Conservation (phyloP, 2,329 filamentous ascomycete genomes). For the Chlorencoelia australis region DNA sequence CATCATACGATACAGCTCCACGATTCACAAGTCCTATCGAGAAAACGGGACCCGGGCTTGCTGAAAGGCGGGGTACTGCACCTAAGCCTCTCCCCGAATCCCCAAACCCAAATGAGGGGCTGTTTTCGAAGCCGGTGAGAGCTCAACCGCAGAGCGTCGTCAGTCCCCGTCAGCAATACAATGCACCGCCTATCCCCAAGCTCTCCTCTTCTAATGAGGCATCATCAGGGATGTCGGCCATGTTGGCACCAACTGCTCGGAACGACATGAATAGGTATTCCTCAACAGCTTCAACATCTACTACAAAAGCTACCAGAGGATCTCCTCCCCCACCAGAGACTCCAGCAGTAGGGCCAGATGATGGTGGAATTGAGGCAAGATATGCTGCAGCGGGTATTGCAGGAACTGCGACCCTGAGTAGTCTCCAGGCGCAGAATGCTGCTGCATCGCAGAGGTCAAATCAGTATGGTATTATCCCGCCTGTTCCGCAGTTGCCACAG, state of each 20-base stretch:
- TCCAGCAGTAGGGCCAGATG: slow-evolving; percentile 63
- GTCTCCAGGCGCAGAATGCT: slow-evolving; percentile 61
- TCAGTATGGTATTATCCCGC: slow-evolving; percentile 54
- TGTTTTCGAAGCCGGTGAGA: slow-evolving; percentile 54
- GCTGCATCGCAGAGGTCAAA: slow-evolving; percentile 73
- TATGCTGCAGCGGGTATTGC: slow-evolving; percentile 89
- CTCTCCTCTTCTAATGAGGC: slow-evolving; percentile 15
- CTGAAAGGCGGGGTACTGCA: slow-evolving; percentile 71
- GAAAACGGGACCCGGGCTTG: slow-evolving; percentile 54
- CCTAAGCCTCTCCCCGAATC: slow-evolving; percentile 79
- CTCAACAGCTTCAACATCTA: slow-evolving; percentile 87
- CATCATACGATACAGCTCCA: slow-evolving; percentile 26
- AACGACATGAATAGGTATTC: slow-evolving; percentile 49
- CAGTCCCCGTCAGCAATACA: slow-evolving; percentile 33
- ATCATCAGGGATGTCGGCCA: slow-evolving; percentile 9
- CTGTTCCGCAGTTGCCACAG: slow-evolving; percentile 30
- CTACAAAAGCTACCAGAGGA: slow-evolving; percentile 80
- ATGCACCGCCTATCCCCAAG: slow-evolving; percentile 42
- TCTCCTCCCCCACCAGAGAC: slow-evolving; percentile 94
- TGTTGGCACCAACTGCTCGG: slow-evolving; percentile 23
- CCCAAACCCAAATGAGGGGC: slow-evolving; percentile 65
- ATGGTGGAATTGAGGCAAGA: slow-evolving; percentile 76
- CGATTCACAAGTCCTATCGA: slow-evolving; percentile 35
- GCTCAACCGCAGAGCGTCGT: slow-evolving; percentile 29
- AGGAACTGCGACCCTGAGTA: slow-evolving; percentile 71